Evolutionary conservation across 208 protist species (phyloP).

Genomic region (Wallacemonas sp.): DNA sequence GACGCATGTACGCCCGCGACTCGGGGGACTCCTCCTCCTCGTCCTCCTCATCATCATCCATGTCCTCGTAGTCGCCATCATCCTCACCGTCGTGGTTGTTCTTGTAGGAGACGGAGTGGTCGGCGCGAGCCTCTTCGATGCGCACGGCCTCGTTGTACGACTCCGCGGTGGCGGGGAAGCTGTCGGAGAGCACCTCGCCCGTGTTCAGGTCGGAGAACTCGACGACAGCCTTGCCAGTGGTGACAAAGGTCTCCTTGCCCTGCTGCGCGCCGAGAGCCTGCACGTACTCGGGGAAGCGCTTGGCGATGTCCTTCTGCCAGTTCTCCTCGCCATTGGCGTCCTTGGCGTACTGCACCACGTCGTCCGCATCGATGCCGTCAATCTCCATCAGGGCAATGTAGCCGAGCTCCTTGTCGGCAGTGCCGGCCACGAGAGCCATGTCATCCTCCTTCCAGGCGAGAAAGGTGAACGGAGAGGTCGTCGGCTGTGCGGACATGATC

Average conservation of each 20-base stretch:
- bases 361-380: conserved; percentile 30
- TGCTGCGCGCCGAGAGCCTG: conserved; percentile 15
- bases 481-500: not conserved
- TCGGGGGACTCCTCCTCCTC: conserved; percentile 19
- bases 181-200: conserved; percentile 28
- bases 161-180: conserved; percentile 22
- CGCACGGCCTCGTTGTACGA: conserved; percentile 36
- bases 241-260: conserved; percentile 27
- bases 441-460: conserved; percentile 43
- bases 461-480: conserved; percentile 36
- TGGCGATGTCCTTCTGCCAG: conserved; percentile 27
- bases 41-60: conserved; percentile 33
- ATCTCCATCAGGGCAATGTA: conserved; percentile 30
- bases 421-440: conserved; percentile 24
- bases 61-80: conserved; percentile 22
- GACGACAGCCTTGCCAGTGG: conserved; percentile 19
- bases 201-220: conserved; percentile 33
- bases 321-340: conserved; percentile 22
- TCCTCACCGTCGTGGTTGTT: conserved; percentile 10
- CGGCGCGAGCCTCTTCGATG: conserved; percentile 22
- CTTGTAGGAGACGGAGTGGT: not conserved
- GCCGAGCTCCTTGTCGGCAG: conserved; percentile 17
- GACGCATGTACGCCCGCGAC: conserved; percentile 10
- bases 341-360: conserved; percentile 23
- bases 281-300: conserved; percentile 35